These are phyloP conservation scores for Leishmania turanica DNA, from an alignment of 208 protist genomes.

Conservation along the genomic window DNA sequence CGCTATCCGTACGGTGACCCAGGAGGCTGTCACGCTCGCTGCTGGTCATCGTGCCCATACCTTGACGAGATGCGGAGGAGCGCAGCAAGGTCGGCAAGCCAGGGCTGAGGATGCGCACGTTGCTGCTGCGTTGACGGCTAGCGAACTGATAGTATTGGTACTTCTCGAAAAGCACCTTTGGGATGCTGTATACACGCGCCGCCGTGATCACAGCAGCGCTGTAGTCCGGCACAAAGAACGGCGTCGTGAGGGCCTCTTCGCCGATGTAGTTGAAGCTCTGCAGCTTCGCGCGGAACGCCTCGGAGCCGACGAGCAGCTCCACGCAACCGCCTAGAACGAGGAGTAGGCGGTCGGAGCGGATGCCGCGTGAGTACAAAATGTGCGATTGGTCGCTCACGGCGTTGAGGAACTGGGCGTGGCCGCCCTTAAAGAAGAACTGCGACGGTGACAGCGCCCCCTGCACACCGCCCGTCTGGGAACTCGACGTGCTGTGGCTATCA, in stretches of 20 bases:
- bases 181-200: constrained; percentile 73
- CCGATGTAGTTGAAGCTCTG: constrained; percentile 74
- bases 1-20: neutral
- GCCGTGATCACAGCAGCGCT: constrained; percentile 71
- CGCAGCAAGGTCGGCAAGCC: constrained; percentile 9
- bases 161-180: constrained; percentile 53
- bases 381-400: constrained; percentile 46
- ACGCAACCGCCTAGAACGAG: constrained; percentile 78
- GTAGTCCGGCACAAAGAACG: constrained; percentile 76
- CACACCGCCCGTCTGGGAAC: neutral
- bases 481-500: constrained; percentile 13
- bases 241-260: constrained; percentile 68
- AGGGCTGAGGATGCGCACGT: constrained; percentile 25
- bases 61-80: constrained; percentile 11
- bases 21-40: constrained; percentile 2
- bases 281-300: constrained; percentile 54
- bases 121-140: constrained; percentile 21
- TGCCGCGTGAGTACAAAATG: constrained; percentile 72
- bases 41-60: neutral
- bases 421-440: constrained; percentile 20
- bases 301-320: constrained; percentile 62
- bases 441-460: neutral
- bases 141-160: constrained; percentile 50
- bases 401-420: constrained; percentile 45
- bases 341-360: constrained; percentile 56